Evolutionary conservation across 768 basidiomycete species (phyloP), one percentile per base, ranked within the genome.

Genomic region (Termitomyces sp.): DNA sequence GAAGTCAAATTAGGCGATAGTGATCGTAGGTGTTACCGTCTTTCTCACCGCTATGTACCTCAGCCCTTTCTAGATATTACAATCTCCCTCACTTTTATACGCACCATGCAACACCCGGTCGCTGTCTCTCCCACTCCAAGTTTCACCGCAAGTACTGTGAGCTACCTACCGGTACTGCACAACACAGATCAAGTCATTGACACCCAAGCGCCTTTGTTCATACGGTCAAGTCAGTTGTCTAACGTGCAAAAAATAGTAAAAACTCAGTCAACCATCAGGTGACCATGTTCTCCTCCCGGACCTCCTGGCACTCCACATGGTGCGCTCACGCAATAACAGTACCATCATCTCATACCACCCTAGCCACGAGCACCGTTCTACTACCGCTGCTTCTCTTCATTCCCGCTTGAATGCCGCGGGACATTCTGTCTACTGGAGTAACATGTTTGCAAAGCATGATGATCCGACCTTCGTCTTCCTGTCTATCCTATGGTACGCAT

Each of bases 381-480:
- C 75, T 1, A 61, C 71, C 10, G 78, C 78, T 0, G 23, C 64
- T 11, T 58, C 60, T 0, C 68, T 81, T 21, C 71, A 75, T 50
- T 59, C 65, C 6, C 72, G 78, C 1, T 61, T 78, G n/a, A 65
- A 67, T 14, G 65, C 73, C 19, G 73, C 71, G 0, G 76, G 77
- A 4, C 69, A 68, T 21, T 75, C 75, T 0, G 77, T 79, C 2
- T 79, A 80, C 59, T 80, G 79, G 79, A 71, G 69, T 48, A 68
- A 70, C 16, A 76, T 79, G 44, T 81, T 73, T 66, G 67, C 59
- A 12, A 65, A 66, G 9, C 69, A 73, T 52, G 49, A 71, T 5
- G 84, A 85, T 56, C 81, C 83, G 7, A 85, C 83, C 0, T 83
- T 84, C 54, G 62, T 85, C 9, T 70, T 85, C 44, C 60, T 85